phyloP scores from a whole-genome alignment of 1,139 yeast genomes.

The Wickerhamomyces sp. region DNA sequence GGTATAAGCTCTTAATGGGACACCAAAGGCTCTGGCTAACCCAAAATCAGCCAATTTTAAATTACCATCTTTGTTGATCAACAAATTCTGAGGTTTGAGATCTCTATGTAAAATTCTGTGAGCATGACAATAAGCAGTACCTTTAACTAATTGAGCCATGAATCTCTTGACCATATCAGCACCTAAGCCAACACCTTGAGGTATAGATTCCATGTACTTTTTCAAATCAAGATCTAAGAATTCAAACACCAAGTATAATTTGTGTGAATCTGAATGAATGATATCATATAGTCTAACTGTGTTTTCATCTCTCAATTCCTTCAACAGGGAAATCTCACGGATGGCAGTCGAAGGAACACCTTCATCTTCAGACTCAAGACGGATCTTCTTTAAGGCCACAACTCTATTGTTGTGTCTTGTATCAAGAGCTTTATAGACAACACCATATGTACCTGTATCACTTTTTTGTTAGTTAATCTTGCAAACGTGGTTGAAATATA shows the following conservation, averaged over 20 bases:
- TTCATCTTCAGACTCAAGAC: conserved; percentile 95
- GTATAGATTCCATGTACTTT: conserved; percentile 94
- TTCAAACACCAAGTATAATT: conserved; percentile 89
- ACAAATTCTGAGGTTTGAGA: conserved; percentile 90
- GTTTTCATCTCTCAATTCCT: conserved; percentile 89
- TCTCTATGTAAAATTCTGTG: conserved; percentile 95
- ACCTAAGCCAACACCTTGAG: conserved; percentile 87
- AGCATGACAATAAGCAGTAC: conserved; percentile 92
- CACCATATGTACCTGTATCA: conserved; percentile 78
- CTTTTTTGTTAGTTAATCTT: background rate
- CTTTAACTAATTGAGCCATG: conserved; percentile 88
- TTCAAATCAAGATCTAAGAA: conserved; percentile 90
- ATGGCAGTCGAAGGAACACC: conserved; percentile 99
- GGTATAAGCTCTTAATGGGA: conserved; percentile 92
- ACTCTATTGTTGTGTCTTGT: conserved; percentile 82
- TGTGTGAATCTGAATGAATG: conserved; percentile 95
- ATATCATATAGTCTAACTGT: conserved; percentile 89
- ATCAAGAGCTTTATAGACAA: conserved; percentile 93
- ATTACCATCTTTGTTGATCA: conserved; percentile 93
- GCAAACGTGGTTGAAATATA: background rate
- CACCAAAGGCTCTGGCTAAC: conserved; percentile 94
- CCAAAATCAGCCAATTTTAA: conserved; percentile 97
- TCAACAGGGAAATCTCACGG: conserved; percentile 87
- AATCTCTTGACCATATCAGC: conserved; percentile 87
- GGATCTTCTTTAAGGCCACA: conserved; percentile 91